Conservation (phyloP, 2,329 filamentous ascomycete genomes). For the Lasiodiplodia gonubiensis region DNA sequence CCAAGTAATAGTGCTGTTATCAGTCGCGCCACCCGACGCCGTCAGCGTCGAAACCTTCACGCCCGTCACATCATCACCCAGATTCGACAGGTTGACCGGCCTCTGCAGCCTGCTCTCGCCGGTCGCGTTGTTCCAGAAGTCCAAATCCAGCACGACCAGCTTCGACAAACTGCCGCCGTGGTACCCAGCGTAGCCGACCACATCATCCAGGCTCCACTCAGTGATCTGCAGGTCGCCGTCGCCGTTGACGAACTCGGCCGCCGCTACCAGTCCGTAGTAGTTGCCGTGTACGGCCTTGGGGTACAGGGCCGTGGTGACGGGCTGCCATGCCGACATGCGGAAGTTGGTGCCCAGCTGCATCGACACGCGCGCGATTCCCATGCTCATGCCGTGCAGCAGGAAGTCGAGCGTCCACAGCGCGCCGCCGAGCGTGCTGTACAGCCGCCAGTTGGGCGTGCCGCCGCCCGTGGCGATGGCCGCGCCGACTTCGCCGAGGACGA, state of each 20-base stretch:
- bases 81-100: neutral
- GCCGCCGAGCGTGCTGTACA: slow-evolving; percentile 21
- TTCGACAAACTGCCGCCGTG: neutral
- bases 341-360: slow-evolving; percentile 19
- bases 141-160: neutral
- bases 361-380: neutral
- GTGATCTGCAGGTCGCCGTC: neutral
- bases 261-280: slow-evolving; percentile 2
- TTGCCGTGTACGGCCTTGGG: slow-evolving; percentile 6
- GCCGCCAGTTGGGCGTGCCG: neutral
- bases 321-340: slow-evolving; percentile 1
- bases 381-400: slow-evolving; percentile 17
- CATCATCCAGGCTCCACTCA: neutral
- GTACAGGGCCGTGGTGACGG: neutral
- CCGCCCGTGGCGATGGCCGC: neutral
- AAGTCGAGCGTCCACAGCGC: slow-evolving; percentile 24
- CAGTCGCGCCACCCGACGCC: neutral
- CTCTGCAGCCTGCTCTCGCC: neutral
- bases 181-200: neutral
- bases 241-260: neutral
- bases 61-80: neutral
- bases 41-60: neutral
- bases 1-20: neutral
- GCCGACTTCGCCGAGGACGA: slow-evolving; percentile 8
- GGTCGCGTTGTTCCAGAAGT: neutral